phyloP scores from a whole-genome alignment of 2,329 filamentous ascomycete genomes.

The Colletotrichum melonis region DNA sequence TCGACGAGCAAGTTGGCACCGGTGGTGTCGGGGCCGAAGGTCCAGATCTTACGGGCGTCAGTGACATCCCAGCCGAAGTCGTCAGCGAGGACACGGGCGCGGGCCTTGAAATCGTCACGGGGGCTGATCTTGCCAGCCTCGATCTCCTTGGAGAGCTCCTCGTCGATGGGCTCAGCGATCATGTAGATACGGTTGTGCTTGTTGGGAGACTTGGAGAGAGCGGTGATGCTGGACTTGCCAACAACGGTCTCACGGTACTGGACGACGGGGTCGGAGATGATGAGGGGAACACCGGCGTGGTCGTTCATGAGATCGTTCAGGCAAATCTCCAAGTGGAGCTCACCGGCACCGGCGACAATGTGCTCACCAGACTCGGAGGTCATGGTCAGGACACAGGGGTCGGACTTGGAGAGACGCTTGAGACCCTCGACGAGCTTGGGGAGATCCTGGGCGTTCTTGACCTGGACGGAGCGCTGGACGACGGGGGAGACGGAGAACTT shows the following conservation, averaged over 20 bases:
- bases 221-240: slow-evolving; percentile 89
- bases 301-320: slow-evolving; percentile 99
- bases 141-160: slow-evolving; percentile 92
- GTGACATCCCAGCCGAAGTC: slow-evolving; percentile 99
- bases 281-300: slow-evolving; percentile 98
- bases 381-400: slow-evolving; percentile 94
- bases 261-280: slow-evolving; percentile 97
- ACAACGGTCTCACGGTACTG: slow-evolving; percentile 97
- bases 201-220: slow-evolving; percentile 99
- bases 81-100: slow-evolving; percentile 95
- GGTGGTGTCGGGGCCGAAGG: slow-evolving; percentile 97
- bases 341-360: slow-evolving; percentile 98
- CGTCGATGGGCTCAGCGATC: slow-evolving; percentile 87
- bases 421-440: slow-evolving; percentile 99
- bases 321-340: slow-evolving; percentile 99
- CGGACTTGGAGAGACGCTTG: slow-evolving; percentile 99
- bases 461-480: slow-evolving; percentile 97
- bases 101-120: slow-evolving; percentile 98
- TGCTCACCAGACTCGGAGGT: slow-evolving; percentile 97
- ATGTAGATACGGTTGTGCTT: slow-evolving; percentile 99
- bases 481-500: slow-evolving; percentile 99
- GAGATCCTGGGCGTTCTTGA: slow-evolving; percentile 99
- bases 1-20: slow-evolving; percentile 99
- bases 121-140: slow-evolving; percentile 92
- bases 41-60: slow-evolving; percentile 99